Conservation (phyloP, 2,329 filamentous ascomycete species). For the Diaporthe sp. region DNA sequence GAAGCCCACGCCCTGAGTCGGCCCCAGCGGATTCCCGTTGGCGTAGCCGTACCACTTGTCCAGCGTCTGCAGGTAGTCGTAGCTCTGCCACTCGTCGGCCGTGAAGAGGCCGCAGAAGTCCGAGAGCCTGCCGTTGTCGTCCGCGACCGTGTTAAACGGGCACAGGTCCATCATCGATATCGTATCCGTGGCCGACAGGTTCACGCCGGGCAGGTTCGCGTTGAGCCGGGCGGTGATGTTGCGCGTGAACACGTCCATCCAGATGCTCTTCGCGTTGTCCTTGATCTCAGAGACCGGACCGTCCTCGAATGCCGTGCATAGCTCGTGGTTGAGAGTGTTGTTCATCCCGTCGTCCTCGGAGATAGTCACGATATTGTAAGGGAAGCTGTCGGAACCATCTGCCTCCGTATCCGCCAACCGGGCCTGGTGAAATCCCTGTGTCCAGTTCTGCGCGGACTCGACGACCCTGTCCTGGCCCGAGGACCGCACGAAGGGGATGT, state of each 20-base stretch:
- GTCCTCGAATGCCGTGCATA: conserved; percentile 77
- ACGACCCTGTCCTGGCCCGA: conserved; percentile 53
- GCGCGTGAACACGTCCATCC: conserved; percentile 72
- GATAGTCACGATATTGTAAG: conserved; percentile 72
- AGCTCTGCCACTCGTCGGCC: conserved; percentile 76
- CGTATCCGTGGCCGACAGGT: conserved; percentile 71
- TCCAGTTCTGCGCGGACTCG: conserved; percentile 78
- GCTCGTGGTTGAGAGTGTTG: conserved; percentile 83
- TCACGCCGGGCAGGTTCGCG: conserved; percentile 72
- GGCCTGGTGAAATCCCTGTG: conserved; percentile 75
- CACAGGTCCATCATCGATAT: conserved; percentile 89
- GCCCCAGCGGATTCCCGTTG: conserved; percentile 79
- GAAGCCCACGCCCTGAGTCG: conserved; percentile 88
- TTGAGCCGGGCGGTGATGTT: conserved; percentile 78
- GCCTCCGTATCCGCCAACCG: conserved; percentile 53
- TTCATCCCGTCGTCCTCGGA: conserved; percentile 75
- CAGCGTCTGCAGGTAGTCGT: conserved; percentile 83
- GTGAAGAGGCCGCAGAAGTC: conserved; percentile 83
- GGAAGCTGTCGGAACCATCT: conserved; percentile 52
- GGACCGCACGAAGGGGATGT: conserved; percentile 61
- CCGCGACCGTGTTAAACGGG: conserved; percentile 82
- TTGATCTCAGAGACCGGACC: conserved; percentile 62
- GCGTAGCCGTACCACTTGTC: conserved; percentile 88
- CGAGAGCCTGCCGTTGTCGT: conserved; percentile 63
- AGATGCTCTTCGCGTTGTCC: conserved; percentile 63